These are phyloP conservation scores for Puccinia brachypodii DNA, from an alignment of 1,284 basidiomycete genomes.

Conservation along the genomic window DNA sequence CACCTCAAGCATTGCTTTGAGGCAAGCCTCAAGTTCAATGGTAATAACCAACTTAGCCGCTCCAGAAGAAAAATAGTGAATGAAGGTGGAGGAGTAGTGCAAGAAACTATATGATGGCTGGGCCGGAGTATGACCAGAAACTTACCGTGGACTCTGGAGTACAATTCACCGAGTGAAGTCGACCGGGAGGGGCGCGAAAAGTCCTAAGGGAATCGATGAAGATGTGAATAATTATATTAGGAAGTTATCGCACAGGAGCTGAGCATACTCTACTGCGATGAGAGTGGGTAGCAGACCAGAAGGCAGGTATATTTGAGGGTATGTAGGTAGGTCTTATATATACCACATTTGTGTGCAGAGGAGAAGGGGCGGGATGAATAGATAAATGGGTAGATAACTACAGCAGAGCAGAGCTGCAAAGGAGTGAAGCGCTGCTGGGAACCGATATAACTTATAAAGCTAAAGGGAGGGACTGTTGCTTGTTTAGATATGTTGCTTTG, in stretches of 20 bases:
- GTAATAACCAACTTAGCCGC: neutral
- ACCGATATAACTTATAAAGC: too few relatives aligned
- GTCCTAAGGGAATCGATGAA: neutral
- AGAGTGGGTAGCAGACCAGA: neutral
- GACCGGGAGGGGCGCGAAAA: neutral
- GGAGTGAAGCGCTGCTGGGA: neutral
- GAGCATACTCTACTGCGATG: neutral
- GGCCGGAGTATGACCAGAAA: neutral
- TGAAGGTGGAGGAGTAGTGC: neutral
- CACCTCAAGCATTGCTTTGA: neutral
- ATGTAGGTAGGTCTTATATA: too few relatives aligned
- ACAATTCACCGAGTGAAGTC: neutral
- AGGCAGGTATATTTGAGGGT: neutral
- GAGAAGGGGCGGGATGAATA: neutral
- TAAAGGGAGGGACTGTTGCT: neutral
- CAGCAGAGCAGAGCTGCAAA: too few relatives aligned
- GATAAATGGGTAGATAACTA: neutral
- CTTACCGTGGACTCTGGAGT: neutral
- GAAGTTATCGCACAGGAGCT: neutral
- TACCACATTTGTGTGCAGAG: neutral
- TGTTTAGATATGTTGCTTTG: neutral
- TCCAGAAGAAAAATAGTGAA: neutral
- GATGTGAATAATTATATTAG: neutral
- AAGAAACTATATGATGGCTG: neutral
- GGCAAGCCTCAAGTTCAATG: neutral